These are phyloP conservation scores for Microsporum canis DNA, from an alignment of 2,329 filamentous ascomycete genomes.

Conservation along the genomic window DNA sequence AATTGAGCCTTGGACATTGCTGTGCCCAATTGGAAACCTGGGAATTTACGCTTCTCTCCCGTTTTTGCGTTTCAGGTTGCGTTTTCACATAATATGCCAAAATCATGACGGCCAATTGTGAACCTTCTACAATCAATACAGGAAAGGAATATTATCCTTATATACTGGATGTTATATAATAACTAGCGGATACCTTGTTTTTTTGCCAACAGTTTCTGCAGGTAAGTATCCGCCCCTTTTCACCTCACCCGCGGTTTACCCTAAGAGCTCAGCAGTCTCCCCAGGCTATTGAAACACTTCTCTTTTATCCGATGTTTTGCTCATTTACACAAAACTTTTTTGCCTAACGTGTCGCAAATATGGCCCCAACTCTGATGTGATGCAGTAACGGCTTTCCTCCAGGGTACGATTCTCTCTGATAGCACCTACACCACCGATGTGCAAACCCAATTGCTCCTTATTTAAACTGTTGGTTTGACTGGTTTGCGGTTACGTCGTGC, in stretches of 20 bases:
- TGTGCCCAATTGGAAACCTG: neutral
- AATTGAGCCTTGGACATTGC: neutral
- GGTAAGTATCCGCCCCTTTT: neutral
- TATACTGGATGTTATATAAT: neutral
- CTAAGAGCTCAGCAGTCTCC: neutral
- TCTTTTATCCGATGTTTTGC: neutral
- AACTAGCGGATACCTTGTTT: too few relatives aligned
- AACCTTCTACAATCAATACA: neutral
- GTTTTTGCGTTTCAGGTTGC: neutral
- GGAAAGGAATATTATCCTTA: neutral
- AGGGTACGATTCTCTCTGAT: neutral
- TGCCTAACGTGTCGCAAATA: neutral
- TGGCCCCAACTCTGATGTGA: neutral
- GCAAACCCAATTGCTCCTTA: neutral
- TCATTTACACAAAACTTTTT: neutral
- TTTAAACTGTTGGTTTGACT: neutral
- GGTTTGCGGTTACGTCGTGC: neutral
- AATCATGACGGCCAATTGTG: neutral
- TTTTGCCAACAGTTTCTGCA: neutral
- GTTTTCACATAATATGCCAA: neutral
- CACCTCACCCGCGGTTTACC: neutral
- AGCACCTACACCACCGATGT: neutral
- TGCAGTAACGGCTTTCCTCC: neutral
- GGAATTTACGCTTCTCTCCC: neutral
- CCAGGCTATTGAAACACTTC: neutral